A percentile compares a stretch with the other conserved stretches of the same genome.
Conservation (phyloP, 345 rosid species). For the Cardamine resedifolia region DNA sequence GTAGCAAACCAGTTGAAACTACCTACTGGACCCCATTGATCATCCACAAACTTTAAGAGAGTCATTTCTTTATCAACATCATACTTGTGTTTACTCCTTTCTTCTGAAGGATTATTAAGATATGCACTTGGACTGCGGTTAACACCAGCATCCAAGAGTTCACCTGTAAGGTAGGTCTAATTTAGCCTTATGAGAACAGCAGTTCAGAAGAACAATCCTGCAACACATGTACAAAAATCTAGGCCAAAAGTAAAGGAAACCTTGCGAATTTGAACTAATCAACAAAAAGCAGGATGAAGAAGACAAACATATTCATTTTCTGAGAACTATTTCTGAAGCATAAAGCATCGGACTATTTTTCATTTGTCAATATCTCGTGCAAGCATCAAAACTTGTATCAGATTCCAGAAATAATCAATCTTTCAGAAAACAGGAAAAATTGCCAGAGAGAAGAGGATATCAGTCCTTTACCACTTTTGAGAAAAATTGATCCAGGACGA, state of each 20-base stretch:
- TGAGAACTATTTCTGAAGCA: background rate
- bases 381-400: slow-evolving; percentile 1
- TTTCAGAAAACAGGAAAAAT: slow-evolving; percentile 2
- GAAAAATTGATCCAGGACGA: slow-evolving; percentile 73
- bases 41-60: slow-evolving; percentile 90
- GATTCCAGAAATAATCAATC: slow-evolving; percentile 5
- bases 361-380: background rate
- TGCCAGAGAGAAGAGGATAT: slow-evolving; percentile 1
- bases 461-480: slow-evolving; percentile 65
- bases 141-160: slow-evolving; percentile 83
- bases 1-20: slow-evolving; percentile 99
- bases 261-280: background rate
- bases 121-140: slow-evolving; percentile 99
- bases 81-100: slow-evolving; percentile 72
- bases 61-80: slow-evolving; percentile 96
- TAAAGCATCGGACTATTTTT: background rate
- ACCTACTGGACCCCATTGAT: slow-evolving; percentile 90
- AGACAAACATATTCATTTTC: background rate
- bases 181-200: background rate
- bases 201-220: background rate
- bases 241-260: background rate
- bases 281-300: background rate
- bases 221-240: background rate
- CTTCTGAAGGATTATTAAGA: slow-evolving; percentile 80
- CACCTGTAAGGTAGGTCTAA: slow-evolving; percentile 54